Conservation (phyloP, 441 rosid species). For the Omphalea diandra region DNA sequence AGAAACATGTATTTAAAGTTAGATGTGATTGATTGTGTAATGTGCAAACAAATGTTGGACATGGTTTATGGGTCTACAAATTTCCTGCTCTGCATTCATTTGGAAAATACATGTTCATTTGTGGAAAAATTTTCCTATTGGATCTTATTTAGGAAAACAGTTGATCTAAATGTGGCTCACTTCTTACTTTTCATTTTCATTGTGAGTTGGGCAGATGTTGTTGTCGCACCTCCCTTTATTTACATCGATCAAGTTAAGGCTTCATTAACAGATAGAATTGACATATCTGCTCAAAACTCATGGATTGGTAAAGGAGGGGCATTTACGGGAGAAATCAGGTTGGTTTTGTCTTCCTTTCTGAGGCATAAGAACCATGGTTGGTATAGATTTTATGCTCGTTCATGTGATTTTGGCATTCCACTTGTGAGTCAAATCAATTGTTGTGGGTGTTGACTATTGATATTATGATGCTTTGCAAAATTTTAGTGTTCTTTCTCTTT, state of each 20-base stretch:
- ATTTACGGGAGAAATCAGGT: slow-evolving; percentile 98
- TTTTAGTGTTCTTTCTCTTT: too few species aligned
- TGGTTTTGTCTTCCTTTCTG: slow-evolving; percentile 10
- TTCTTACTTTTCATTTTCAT: slow-evolving; percentile 8
- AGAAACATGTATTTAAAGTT: not conserved
- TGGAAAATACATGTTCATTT: slow-evolving; percentile 1
- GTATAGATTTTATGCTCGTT: not conserved
- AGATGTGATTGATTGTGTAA: not conserved
- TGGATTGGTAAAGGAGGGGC: slow-evolving; percentile 98
- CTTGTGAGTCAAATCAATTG: too few species aligned
- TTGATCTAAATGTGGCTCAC: not conserved
- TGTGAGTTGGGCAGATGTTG: slow-evolving; percentile 63
- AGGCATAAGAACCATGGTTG: not conserved
- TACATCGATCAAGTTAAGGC: slow-evolving; percentile 80
- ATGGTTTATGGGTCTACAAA: not conserved
- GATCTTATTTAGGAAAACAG: not conserved
- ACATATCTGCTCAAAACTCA: slow-evolving; percentile 85
- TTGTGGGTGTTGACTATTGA: too few species aligned
- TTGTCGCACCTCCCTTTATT: slow-evolving; percentile 92
- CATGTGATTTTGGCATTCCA: not conserved
- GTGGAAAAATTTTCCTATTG: not conserved
- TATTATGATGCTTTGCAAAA: too few species aligned
- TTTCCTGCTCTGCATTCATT: not conserved
- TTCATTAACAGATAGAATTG: slow-evolving; percentile 64
- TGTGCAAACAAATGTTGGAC: not conserved